Percentiles rank a stretch among this genome's conserved stretches.
Evolutionary conservation across 331 rosid genomes (phyloP).

Genomic region (Quercus tomentella): DNA sequence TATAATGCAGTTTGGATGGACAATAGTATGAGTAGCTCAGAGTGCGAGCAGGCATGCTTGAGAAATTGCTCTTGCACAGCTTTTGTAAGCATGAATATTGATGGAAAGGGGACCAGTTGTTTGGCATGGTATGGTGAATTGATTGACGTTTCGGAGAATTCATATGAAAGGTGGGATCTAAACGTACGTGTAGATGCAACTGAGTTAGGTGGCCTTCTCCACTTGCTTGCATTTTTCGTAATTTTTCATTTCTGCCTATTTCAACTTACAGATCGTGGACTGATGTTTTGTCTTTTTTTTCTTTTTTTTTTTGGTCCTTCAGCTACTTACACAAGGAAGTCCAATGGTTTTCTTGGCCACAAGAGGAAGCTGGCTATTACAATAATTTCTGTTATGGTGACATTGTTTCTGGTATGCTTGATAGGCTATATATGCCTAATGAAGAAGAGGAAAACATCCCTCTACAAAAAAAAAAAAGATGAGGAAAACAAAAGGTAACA

Average conservation of each 20-base stretch:
- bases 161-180: background rate
- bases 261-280: too few species aligned
- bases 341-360: too few species aligned
- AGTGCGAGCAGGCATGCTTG: too few species aligned
- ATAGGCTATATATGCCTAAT: background rate
- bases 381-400: background rate
- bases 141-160: background rate
- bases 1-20: too few species aligned
- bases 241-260: too few species aligned
- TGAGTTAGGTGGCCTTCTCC: background rate
- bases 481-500: background rate
- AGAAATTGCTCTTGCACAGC: too few species aligned
- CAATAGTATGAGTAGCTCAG: too few species aligned
- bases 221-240: too few species aligned
- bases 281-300: accelerated
- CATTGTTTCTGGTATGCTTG: background rate
- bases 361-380: background rate
- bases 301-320: background rate
- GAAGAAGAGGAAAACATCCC: background rate
- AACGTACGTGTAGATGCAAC: background rate
- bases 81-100: too few species aligned
- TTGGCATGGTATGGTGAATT: background rate
- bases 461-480: background rate
- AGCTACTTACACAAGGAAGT: background rate
- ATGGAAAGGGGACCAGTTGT: background rate